phyloP scores from a whole-genome alignment of 495 filamentous ascomycete genomes.

The Pyronema omphalodes region DNA sequence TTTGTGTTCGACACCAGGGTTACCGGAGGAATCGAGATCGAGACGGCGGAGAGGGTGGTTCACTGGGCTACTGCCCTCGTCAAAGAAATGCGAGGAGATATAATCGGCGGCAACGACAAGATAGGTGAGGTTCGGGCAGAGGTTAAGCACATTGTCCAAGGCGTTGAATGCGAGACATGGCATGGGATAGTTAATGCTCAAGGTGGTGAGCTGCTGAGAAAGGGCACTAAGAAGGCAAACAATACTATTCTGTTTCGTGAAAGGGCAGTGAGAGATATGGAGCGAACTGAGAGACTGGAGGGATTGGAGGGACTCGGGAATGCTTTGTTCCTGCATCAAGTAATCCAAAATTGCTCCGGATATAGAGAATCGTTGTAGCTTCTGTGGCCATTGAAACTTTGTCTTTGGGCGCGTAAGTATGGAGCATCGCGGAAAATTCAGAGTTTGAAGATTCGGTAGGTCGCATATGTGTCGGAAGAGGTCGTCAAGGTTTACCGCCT shows the following conservation, averaged over 20 bases:
- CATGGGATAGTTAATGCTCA: conserved; percentile 21
- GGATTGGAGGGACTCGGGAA: conserved; percentile 24
- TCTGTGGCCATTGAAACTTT: conserved; percentile 30
- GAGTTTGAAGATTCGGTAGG: conserved; percentile 30
- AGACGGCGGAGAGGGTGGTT: conserved; percentile 25
- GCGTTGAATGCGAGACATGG: conserved; percentile 21
- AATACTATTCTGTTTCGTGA: conserved; percentile 10
- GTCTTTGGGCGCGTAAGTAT: conserved; percentile 18
- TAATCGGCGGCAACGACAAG: conserved; percentile 28
- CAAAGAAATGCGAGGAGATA: conserved; percentile 25
- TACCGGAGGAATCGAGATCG: conserved; percentile 25
- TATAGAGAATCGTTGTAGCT: conserved; percentile 28
- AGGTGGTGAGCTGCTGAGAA: conserved; percentile 19
- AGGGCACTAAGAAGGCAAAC: conserved; percentile 11
- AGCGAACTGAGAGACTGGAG: conserved; percentile 17
- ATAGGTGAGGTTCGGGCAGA: conserved; percentile 23
- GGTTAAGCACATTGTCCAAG: conserved; percentile 24
- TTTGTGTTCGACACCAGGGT: conserved; percentile 21
- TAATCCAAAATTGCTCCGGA: conserved; percentile 29
- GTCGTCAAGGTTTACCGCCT: conserved; percentile 32
- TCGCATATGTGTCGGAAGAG: conserved; percentile 36
- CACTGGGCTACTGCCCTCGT: not conserved
- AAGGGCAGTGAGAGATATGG: conserved; percentile 26
- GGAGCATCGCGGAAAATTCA: conserved; percentile 41
- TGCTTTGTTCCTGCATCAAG: conserved; percentile 26